Evolutionary conservation across 1,284 basidiomycete genomes (phyloP).

Genomic region (Meripilus lineatus): DNA sequence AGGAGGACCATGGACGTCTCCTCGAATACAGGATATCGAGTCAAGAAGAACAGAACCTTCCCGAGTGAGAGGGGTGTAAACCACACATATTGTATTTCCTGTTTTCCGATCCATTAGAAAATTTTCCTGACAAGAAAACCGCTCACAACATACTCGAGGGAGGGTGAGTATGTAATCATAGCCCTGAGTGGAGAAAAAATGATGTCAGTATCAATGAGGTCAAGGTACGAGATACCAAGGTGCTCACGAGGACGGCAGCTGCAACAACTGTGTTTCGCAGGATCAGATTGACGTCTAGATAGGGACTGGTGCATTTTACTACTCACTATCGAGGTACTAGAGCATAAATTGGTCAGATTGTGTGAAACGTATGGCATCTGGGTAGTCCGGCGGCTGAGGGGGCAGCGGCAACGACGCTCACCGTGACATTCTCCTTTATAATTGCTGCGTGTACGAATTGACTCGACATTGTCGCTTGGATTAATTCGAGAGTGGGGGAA

Average conservation of each 20-base stretch:
- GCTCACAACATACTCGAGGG: background rate
- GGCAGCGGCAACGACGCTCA: too few species aligned
- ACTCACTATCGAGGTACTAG: conserved; percentile 8
- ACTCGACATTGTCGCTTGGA: background rate
- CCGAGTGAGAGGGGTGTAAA: conserved; percentile 2
- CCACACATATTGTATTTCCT: conserved; percentile 7
- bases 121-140: too few species aligned
- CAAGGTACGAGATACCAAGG: background rate
- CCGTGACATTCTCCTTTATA: conserved; percentile 8
- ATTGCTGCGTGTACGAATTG: conserved; percentile 2
- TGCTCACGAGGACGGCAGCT: conserved; percentile 6
- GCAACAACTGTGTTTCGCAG: conserved; percentile 1
- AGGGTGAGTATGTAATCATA: conserved; percentile 5
- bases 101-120: too few species aligned
- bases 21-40: conserved; percentile 10
- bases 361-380: too few species aligned
- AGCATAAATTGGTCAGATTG: too few species aligned
- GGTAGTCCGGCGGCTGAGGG: too few species aligned
- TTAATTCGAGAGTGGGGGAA: background rate
- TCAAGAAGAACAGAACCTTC: conserved; percentile 10
- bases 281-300: background rate
- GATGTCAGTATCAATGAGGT: background rate
- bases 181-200: background rate
- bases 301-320: background rate
- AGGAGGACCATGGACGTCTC: conserved; percentile 9